Evolutionary conservation across 2,329 filamentous ascomycete genomes (phyloP), one percentile per base, ranked within the genome.

Genomic region (Arthrinium phaeospermum): DNA sequence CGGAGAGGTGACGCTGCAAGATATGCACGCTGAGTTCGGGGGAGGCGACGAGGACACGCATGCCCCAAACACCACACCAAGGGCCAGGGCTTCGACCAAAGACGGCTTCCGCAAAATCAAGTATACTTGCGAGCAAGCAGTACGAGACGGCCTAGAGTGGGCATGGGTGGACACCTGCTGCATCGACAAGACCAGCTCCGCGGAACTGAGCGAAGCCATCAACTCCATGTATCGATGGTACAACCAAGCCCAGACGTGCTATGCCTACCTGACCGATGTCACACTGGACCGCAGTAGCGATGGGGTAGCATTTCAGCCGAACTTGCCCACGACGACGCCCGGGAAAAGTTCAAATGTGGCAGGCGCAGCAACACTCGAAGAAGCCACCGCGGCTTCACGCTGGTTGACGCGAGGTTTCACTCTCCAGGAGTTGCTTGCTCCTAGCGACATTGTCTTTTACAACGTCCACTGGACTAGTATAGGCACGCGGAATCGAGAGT

Each of bases 391-490:
- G 24, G 4, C 1, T 3, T 53, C 30, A 6, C 24, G 34, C 0
- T 72, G 71, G 68, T 30, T 72, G 12, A 51, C 22, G 14, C 19
- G 71, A 5, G 71, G 71, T 1, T 72, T 30, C 41, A 72, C 71
- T 3, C 49, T 72, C 10, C 71, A 72, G 4, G 68, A 72, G 19
- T 12, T 72, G 1, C n/a, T 72, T 14, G 71, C 68, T 1, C 68
- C 49, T 14, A 51, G 3, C 1, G 44, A 53, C 0, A 19, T 70
- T n/a, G 13, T 1, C 0, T 70, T 70, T 8, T 70, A 24, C 47
- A 19, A 57, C 13, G 24, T 10, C 1, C 8, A 27, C 2, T 70
- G 68, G 68, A 8, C 27, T 0, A 19, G 0, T 3, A 57, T 70
- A 8, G 68, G 68, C 6, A 22, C 27, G 3, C 68, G 68, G 0